Evolutionary conservation across 305 asterid species (phyloP), one percentile per base, ranked within the genome.

Genomic region (Fraxinus ornus): DNA sequence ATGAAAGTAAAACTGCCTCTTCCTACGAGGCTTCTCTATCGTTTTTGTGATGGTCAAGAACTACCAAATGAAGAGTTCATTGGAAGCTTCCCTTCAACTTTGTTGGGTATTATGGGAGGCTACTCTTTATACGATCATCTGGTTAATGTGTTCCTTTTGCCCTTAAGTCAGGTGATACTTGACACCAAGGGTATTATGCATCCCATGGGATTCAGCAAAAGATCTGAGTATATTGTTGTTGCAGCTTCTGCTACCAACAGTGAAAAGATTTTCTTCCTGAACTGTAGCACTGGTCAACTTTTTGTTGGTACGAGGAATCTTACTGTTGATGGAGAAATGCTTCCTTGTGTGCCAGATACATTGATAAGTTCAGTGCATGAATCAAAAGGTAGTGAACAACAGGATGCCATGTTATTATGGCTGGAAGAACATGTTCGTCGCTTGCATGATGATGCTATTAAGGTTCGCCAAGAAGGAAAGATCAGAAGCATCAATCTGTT

Each of bases 91-190:
- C 88, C 87, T 66, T 75, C 88, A 28, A 86, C 86, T 89, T 86
- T 96, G 77, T 80, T 90, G 88, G 99, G 99, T 71, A 86, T 96
- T 66, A 96, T 96, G 21, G 99, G 99, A 82, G 99, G 99, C 79
- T 96, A 96, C 88, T 81, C 93, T 24, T 74, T 93, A 44, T 91
- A 91, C 77, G 90, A 87, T 19, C 94, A 94, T 86, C 84, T 88
- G 57, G 97, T 94, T 68, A 96, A 96, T 85, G 98, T 96, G 84
- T 89, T 80, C 86, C 84, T 96, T 91, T 84, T 94, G 79, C 97
- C 99, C 35, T 87, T 93, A 86, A 80, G 88, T 78, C 92, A 88
- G 74, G 87, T 96, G 83, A 70, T 84, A 39, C 57, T 55, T 78
- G 90, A 90, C 72, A 89, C 98, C 1, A 85, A 33, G 90, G 84